Evolutionary conservation across 164 flowering plant species (phyloP), one percentile per base, ranked within the genome.

Genomic region (Liriodendron chinense): DNA sequence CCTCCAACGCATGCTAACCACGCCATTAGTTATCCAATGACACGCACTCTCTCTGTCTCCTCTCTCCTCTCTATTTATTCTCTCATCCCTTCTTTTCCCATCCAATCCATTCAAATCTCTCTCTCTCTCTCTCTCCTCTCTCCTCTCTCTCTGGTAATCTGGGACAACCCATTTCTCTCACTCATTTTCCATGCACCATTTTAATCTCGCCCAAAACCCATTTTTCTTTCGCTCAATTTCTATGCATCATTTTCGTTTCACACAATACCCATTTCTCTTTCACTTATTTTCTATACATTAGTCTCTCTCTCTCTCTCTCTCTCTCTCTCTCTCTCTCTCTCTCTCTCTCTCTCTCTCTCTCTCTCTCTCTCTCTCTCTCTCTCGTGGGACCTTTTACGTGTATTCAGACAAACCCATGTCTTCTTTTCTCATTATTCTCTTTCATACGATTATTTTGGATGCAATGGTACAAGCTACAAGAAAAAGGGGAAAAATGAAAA

Each of bases 1-100:
- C 62, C 24, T 70, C 75, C 71, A 72, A 66, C 72, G 74, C 76
- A 67, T 77, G 72, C 76, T 57, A 72, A 77, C 75, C 66, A 66
- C 72, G 22, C 72, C 53, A 73, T 68, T 59, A 49, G 53, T 73
- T 25, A 9, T 49, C 43, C 53, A n/a, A 34, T 70, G 69, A 22
- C 69, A 62, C 62, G 67, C 65, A 53, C n/a, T 56, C 47, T 34
- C 65, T 43, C 71, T 50, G n/a, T 24, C 12, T 23, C 50, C 43
- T 57, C 23, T 16, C 47, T 49, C 59, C 18, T 53, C 59, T 53
- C 43, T 34, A 43, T 13, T 3, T 34, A n/a, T 61, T 47, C 68
- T 34, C 43, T 34, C 43, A 34, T 7, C 43, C 57, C n/a, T 13
- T 24, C 47, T 49, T 28, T 22, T 16, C 59, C 59, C 59, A 9